Evolutionary conservation across 2,329 filamentous ascomycete species (phyloP), one percentile per base, ranked within the genome.

Genomic region (Didymella pomorum): DNA sequence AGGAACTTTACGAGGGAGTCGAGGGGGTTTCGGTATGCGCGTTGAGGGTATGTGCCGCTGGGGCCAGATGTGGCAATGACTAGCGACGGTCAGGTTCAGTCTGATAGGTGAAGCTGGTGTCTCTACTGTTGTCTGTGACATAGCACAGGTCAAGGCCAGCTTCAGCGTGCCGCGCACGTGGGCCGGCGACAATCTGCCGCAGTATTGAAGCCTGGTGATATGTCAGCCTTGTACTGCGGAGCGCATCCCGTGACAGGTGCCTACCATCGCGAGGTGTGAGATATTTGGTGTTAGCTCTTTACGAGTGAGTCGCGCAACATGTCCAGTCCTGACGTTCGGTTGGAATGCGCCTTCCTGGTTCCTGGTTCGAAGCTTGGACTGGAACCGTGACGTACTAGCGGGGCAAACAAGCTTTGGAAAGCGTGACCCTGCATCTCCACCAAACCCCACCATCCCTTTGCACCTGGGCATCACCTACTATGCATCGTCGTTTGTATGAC

Each of bases 121-220:
- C 85, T 63, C 46, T 70, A 70, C 89, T 91, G 71, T 90, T 87
- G 70, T 93, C 87, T 0, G 93, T 96, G 33, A 98, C 93, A 78
- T 99, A 99, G 82, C 94, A 98, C 43, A 99, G 85, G 75, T 99
- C 95, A 25, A 99, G 84, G 6, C 91, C 90, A 8, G 94, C 90
- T 80, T 97, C 94, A 28, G 90, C 85, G 75, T 98, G 93, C 69
- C 89, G 87, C 59, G 89, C 83, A 65, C 95, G 87, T 12, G 95
- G 94, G 10, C 93, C 89, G 43, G 95, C 93, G 62, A 98, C 92
- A 64, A 98, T 91, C 75, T 96, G 92, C 69, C 94, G 91, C 66
- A 98, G 85, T 61, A 98, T 79, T 26, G 74, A 76, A 45, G 74
- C 74, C 75, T 77, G 18, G 6, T 45, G 20, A 3, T 28, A 18